Percentiles rank a stretch among this genome's conserved stretches.
These are phyloP conservation scores for Hypericum androsaemum DNA, from an alignment of 345 rosid genomes.

Conservation along the genomic window DNA sequence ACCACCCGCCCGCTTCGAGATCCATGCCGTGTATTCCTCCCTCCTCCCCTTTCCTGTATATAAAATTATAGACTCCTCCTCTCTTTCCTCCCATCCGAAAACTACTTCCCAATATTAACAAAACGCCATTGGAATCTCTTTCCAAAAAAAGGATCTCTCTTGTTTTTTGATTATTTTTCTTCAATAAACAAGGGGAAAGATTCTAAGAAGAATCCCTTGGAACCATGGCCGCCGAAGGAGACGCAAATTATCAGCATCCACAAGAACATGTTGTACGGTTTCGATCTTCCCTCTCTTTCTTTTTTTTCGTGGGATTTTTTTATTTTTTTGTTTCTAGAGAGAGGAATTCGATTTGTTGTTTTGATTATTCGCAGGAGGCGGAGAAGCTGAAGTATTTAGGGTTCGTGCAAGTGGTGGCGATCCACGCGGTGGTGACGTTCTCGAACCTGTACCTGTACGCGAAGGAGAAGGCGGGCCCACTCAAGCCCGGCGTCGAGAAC, in stretches of 20 bases:
- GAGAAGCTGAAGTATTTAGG: slow-evolving; percentile 63
- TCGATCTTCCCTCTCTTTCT: neutral
- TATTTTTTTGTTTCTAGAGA: neutral
- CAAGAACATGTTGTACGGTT: neutral
- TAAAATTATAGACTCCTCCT: no score
- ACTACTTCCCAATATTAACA: no score
- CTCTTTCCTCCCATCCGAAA: no score
- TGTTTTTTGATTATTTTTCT: no score
- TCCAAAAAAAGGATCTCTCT: no score
- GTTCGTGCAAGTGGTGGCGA: slow-evolving; percentile 66
- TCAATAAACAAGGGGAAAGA: no score
- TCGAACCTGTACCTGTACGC: slow-evolving; percentile 50
- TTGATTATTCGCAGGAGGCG: slow-evolving; percentile 16
- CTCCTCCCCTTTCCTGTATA: no score
- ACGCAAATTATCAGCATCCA: neutral
- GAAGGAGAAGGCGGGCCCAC: slow-evolving; percentile 71
- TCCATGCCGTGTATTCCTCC: no score
- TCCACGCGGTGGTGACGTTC: slow-evolving; percentile 47
- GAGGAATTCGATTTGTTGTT: neutral
- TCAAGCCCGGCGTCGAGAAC: slow-evolving; percentile 75
- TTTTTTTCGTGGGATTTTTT: neutral
- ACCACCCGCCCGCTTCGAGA: no score
- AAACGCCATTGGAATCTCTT: no score
- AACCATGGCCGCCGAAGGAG: neutral
- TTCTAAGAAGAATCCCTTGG: no score